A percentile compares a stretch with the other conserved stretches of the same genome.
Evolutionary conservation across 1,139 yeast species (phyloP).

Genomic region (Candida albicans): DNA sequence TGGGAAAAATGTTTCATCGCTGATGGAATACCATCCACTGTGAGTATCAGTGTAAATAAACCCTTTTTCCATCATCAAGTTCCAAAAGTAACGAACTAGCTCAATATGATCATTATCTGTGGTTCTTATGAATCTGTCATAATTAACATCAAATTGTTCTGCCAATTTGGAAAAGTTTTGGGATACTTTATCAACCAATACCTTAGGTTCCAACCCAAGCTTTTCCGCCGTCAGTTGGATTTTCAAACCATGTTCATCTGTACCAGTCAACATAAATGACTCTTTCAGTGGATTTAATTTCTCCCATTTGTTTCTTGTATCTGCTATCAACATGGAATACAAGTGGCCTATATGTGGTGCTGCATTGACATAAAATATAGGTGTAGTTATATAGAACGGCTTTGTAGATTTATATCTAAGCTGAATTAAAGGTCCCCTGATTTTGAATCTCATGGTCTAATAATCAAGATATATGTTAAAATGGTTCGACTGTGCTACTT

Average conservation of each 20-base stretch:
- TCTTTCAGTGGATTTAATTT: constrained; percentile 33
- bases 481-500: neutral
- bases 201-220: constrained; percentile 52
- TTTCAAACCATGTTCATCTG: constrained; percentile 96
- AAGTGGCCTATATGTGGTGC: constrained; percentile 93
- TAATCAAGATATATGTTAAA: too few relatives aligned
- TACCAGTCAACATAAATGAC: constrained; percentile 78
- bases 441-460: neutral
- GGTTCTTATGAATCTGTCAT: constrained; percentile 84
- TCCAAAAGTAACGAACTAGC: constrained; percentile 74
- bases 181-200: constrained; percentile 72
- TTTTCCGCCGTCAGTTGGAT: constrained; percentile 70
- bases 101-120: constrained; percentile 76
- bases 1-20: constrained; percentile 94
- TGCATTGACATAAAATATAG: constrained; percentile 96
- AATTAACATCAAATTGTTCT: constrained; percentile 50
- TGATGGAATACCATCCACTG: constrained; percentile 91
- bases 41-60: constrained; percentile 81
- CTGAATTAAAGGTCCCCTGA: neutral
- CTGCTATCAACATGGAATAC: constrained; percentile 83
- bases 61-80: constrained; percentile 54
- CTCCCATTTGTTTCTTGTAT: constrained; percentile 76
- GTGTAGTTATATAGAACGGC: constrained; percentile 73
- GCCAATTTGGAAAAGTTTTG: constrained; percentile 66
- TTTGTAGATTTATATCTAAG: constrained; percentile 17